Evolutionary conservation across 2,329 filamentous ascomycete species (phyloP).

Genomic region (Monosporascus sp.): DNA sequence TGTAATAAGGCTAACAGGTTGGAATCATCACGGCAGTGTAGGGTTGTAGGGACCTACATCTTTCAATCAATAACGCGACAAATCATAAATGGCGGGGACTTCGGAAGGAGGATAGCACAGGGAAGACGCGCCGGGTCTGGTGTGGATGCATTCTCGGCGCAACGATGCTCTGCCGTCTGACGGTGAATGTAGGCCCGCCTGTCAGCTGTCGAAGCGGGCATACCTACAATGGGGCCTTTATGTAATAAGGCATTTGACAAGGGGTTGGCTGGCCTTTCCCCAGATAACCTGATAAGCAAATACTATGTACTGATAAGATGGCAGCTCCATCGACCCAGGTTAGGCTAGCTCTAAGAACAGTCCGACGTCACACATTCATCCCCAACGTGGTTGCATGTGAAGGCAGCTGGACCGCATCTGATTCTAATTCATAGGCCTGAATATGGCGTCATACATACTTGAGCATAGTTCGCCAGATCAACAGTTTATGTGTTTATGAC

Average conservation of each 20-base stretch:
- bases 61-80: not conserved
- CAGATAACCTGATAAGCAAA: not conserved
- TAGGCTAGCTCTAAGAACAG: not conserved
- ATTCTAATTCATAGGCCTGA: not conserved
- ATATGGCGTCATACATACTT: no score
- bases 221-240: no score
- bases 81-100: not conserved
- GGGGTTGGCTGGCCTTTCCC: not conserved
- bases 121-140: not conserved
- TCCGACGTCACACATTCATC: not conserved
- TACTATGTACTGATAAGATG: not conserved
- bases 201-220: not conserved
- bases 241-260: not conserved
- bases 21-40: not conserved
- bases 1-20: no score
- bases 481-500: no score
- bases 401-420: not conserved
- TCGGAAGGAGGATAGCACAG: not conserved
- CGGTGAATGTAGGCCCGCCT: not conserved
- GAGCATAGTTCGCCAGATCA: no score
- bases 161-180: not conserved
- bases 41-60: not conserved
- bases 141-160: no score
- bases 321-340: no score
- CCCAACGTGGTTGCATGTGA: not conserved